A percentile compares a stretch with the other conserved stretches of the same genome.
Conservation (phyloP, 345 rosid genomes). For the Salix koriyanagi region DNA sequence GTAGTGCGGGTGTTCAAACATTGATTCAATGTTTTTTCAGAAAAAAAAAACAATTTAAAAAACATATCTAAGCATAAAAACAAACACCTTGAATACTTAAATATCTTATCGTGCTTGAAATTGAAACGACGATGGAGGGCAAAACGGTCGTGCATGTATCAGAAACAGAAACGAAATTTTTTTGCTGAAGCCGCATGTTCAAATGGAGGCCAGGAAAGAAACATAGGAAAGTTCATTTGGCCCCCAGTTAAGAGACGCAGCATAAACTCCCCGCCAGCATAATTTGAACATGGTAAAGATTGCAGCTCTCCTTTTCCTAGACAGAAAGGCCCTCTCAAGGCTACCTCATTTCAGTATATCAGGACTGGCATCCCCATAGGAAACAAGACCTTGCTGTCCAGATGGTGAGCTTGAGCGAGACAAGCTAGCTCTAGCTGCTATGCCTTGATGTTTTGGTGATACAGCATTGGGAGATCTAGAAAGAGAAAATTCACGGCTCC, state of each 20-base stretch:
- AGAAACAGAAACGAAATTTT: not conserved
- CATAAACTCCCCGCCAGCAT: no score
- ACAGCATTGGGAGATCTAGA: slow-evolving; percentile 45
- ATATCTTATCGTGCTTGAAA: not conserved
- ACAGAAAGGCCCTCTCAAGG: not conserved
- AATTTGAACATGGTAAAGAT: not conserved
- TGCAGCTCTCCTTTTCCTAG: not conserved
- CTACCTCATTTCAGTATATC: slow-evolving; percentile 26
- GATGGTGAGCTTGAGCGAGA: slow-evolving; percentile 66
- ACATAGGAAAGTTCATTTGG: not conserved
- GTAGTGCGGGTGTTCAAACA: no score
- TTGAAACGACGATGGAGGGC: no score
- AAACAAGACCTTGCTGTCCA: slow-evolving; percentile 68
- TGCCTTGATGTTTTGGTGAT: slow-evolving; percentile 26
- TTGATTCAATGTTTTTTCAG: no score
- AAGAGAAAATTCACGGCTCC: slow-evolving; percentile 27
- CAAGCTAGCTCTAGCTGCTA: slow-evolving; percentile 28
- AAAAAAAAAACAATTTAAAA: no score
- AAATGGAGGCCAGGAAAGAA: not conserved
- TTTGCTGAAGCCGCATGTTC: not conserved
- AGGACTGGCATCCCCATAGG: slow-evolving; percentile 66
- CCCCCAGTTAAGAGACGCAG: not conserved
- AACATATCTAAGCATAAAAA: no score
- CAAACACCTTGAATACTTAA: no score
- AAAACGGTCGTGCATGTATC: no score